Percentiles rank a stretch among this genome's conserved stretches.
Conservation (phyloP, 1,284 basidiomycete genomes). For the Rhizoctonia solani region DNA sequence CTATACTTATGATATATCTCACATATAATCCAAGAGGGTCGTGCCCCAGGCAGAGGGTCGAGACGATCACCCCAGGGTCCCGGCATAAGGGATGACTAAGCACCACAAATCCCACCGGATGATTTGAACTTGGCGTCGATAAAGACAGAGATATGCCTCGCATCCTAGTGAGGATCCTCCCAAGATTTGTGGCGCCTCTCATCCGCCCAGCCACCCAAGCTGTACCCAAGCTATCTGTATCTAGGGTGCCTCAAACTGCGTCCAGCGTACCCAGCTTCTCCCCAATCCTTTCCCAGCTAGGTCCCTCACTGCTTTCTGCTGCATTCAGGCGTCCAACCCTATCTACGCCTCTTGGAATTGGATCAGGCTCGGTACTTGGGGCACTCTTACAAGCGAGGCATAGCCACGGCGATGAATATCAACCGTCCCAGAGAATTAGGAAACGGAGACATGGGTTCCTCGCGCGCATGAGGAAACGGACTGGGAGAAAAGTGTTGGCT, state of each 20-base stretch:
- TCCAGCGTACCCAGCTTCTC: constrained; percentile 3
- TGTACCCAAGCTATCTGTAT: too few species aligned
- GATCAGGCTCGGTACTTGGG: constrained; percentile 31
- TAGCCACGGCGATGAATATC: constrained; percentile 71
- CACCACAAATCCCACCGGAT: neutral
- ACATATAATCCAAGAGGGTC: neutral
- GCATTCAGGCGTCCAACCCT: neutral
- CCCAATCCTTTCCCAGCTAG: constrained; percentile 32
- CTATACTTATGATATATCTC: too few species aligned
- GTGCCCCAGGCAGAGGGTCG: neutral
- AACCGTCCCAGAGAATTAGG: constrained; percentile 84
- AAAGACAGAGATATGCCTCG: constrained; percentile 30
- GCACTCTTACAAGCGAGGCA: constrained; percentile 42
- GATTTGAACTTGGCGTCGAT: neutral
- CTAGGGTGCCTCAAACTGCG: neutral
- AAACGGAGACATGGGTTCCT: constrained; percentile 91
- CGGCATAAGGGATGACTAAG: neutral
- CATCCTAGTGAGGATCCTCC: constrained; percentile 19
- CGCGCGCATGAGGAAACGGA: constrained; percentile 62
- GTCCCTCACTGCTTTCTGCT: constrained; percentile 7
- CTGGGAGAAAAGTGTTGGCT: constrained; percentile 66
- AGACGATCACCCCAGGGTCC: neutral
- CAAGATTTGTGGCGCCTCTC: neutral
- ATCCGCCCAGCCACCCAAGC: too few species aligned
- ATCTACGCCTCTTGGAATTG: constrained; percentile 10